Percentiles rank a stretch among this genome's conserved stretches.
Conservation (phyloP, 2,329 filamentous ascomycete species). For the Neofusicoccum sp. region DNA sequence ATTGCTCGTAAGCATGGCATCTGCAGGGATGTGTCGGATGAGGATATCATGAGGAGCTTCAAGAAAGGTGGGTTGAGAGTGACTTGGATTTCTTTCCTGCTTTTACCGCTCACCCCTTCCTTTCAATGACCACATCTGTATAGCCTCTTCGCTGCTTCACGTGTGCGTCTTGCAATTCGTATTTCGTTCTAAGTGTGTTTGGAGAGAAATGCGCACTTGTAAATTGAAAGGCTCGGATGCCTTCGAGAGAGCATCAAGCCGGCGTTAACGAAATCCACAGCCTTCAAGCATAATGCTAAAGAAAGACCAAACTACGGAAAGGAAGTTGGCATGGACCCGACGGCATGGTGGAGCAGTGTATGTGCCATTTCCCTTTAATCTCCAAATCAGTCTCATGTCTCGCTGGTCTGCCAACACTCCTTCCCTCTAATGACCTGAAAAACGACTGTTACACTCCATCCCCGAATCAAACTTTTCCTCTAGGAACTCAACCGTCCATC, state of each 20-base stretch:
- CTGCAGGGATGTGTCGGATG: constrained; percentile 40
- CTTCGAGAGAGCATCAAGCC: not conserved
- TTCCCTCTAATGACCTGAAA: too few species aligned
- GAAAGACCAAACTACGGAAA: constrained; percentile 63
- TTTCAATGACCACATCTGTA: not conserved
- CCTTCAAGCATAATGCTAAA: constrained; percentile 53
- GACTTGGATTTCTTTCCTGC: not conserved
- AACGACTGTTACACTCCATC: too few species aligned
- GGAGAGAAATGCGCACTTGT: not conserved
- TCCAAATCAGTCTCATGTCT: not conserved
- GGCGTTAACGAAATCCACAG: constrained; percentile 27
- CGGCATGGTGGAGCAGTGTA: constrained; percentile 64
- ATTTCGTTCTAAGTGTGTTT: not conserved
- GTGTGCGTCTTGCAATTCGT: not conserved
- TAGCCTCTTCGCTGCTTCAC: not conserved
- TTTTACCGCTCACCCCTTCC: not conserved
- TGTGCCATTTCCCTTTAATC: constrained; percentile 25
- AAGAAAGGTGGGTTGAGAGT: constrained; percentile 35
- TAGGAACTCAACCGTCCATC: too few species aligned
- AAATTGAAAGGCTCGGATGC: too few species aligned
- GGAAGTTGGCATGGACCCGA: constrained; percentile 52
- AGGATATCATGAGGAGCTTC: constrained; percentile 45
- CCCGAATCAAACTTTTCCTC: too few species aligned
- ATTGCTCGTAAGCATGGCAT: constrained; percentile 57
- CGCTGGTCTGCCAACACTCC: too few species aligned